These are phyloP conservation scores for Parsonsia alboflavescens DNA, from an alignment of 257 asterid genomes.

Conservation along the genomic window DNA sequence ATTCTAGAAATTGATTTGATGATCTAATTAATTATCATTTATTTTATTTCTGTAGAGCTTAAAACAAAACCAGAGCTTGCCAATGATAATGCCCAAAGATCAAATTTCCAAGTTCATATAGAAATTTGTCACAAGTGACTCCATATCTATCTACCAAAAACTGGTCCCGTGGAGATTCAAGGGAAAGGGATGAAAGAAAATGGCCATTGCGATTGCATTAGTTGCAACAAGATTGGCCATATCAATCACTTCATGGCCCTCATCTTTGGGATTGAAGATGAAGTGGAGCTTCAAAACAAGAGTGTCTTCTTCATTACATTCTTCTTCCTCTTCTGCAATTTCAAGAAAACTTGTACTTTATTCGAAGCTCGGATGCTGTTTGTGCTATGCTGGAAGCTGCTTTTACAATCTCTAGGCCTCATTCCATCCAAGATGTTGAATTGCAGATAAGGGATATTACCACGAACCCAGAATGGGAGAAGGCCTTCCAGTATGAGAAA, in stretches of 20 bases:
- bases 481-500: conserved; percentile 88
- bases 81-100: too few relatives aligned
- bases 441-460: conserved; percentile 84
- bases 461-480: conserved; percentile 80
- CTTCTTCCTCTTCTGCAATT: conserved; percentile 25
- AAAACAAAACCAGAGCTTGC: too few relatives aligned
- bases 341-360: conserved; percentile 62
- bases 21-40: too few relatives aligned
- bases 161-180: too few relatives aligned
- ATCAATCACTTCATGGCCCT: conserved; percentile 6
- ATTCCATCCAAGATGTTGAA: conserved; percentile 43
- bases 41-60: too few relatives aligned
- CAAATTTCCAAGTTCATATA: too few relatives aligned
- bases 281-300: conserved; percentile 26
- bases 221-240: conserved; percentile 10
- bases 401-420: conserved; percentile 56
- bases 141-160: too few relatives aligned
- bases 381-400: conserved; percentile 94
- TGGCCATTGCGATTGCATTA: conserved; percentile 18
- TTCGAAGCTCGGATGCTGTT: conserved; percentile 98
- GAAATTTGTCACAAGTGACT: too few relatives aligned
- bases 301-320: conserved; percentile 21
- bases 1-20: too few relatives aligned
- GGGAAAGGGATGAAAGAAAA: neutral
- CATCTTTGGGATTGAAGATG: conserved; percentile 19